phyloP scores from a whole-genome alignment of 139 green algal genomes.

The Chlorella sp. region DNA sequence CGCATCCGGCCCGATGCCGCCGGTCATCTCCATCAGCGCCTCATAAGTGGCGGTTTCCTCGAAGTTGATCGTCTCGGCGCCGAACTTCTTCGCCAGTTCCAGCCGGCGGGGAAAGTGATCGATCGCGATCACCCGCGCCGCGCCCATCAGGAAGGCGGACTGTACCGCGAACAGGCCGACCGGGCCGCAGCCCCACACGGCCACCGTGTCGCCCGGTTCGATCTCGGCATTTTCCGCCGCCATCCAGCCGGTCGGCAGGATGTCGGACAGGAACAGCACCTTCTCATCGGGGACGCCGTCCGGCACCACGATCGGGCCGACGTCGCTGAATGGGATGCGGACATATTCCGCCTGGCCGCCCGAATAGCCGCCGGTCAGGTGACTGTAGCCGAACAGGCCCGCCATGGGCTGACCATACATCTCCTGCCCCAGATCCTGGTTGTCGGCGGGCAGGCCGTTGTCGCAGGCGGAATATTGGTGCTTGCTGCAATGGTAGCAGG shows the following conservation, averaged over 20 bases:
- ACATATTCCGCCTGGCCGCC: slow-evolving; percentile 79
- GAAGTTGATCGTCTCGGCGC: no score
- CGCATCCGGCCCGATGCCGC: no score
- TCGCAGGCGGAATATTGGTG: background rate
- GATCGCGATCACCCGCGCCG: no score
- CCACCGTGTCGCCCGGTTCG: slow-evolving; percentile 64
- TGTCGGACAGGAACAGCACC: slow-evolving; percentile 72
- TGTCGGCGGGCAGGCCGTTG: slow-evolving; percentile 18
- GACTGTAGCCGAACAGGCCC: slow-evolving; percentile 58
- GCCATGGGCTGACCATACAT: slow-evolving; percentile 57
- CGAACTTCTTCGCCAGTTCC: no score
- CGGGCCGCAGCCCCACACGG: slow-evolving; percentile 84
- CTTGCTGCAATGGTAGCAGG: slow-evolving; percentile 47
- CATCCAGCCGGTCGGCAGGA: slow-evolving; percentile 76
- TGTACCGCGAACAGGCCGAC: no score
- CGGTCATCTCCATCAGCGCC: no score
- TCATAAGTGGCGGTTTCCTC: no score
- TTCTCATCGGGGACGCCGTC: slow-evolving; percentile 48
- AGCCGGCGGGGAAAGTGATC: no score
- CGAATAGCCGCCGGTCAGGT: slow-evolving; percentile 71
- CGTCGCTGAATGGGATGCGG: slow-evolving; percentile 68
- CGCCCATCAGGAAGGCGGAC: no score
- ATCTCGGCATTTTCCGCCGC: slow-evolving; percentile 71
- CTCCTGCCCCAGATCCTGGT: slow-evolving; percentile 50
- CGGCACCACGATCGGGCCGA: slow-evolving; percentile 49